Base-by-base conservation (phyloP, 306 rosid species). In the Sicyos baderoa region DNA sequence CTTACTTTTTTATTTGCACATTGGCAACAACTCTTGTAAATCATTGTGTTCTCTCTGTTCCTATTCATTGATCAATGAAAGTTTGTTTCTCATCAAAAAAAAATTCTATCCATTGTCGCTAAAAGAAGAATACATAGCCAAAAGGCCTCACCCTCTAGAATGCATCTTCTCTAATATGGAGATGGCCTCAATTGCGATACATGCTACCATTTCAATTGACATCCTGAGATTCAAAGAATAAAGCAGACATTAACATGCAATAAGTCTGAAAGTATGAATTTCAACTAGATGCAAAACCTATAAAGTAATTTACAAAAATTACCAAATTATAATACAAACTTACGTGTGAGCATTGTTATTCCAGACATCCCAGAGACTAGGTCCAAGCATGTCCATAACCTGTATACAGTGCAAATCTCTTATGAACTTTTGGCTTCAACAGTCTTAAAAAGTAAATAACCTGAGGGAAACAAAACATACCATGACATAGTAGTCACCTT, bases 311-410 rank as follows among this genome's bases (percentile, higher is more conserved):
- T 0, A 70, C 55, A 70, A 35, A 3, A 16, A 55, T 54, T 7
- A 40, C 55, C 7, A 54, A 53, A 32, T 3, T 17, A 12, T n/a
- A 51, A 29, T n/a, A 14, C 27, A 51, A 68, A 66, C 84, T 76
- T 74, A 82, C 86, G 80, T 79, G 67, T 76, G 82, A 4, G 86
- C 73, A 66, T 74, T 82, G 51, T 79, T 82, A 71, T 82, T 82
- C 86, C 86, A 82, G 35, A 82, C 84, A 74, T 82, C 84, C 84
- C 86, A 82, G 47, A 82, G 70, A 54, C 86, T 82, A 66, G 86
- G 81, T 47, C 86, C 86, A 61, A 82, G 84, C 65, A 82, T 82
- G 74, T 82, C 86, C 86, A 82, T 82, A 73, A 82, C 86, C 86
- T 82, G 70, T 32, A 49, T 40, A 37, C 62, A 49, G 19, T 42